Conservation (phyloP, 331 rosid species). For the Acacia concinna region DNA sequence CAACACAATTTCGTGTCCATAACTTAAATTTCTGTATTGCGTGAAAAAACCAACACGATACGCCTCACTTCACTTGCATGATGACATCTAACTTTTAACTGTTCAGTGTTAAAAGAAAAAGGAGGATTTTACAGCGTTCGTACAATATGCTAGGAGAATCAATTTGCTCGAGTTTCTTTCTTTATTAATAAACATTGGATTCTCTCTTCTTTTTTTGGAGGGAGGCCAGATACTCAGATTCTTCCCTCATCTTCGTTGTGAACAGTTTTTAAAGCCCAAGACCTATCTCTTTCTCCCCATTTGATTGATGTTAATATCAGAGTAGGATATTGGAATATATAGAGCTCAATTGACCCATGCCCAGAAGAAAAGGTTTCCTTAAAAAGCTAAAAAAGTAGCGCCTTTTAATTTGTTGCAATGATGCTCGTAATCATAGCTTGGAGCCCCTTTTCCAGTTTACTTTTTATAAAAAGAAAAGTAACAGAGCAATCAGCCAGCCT, state of each 20-base stretch:
- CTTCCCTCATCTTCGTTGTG: slow-evolving; percentile 24
- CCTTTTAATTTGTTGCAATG: slow-evolving; percentile 49
- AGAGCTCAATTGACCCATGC: slow-evolving; percentile 25
- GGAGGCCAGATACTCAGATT: slow-evolving; percentile 29
- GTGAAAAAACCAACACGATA: background rate
- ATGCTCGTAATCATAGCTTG: slow-evolving; percentile 44
- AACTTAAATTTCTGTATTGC: slow-evolving; percentile 31
- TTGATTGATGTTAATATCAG: background rate
- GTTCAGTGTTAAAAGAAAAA: background rate
- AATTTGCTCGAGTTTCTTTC: slow-evolving; percentile 19
- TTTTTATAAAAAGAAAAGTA: background rate
- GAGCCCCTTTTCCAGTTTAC: slow-evolving; percentile 23
- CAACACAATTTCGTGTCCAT: slow-evolving; percentile 29
- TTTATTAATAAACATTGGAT: slow-evolving; percentile 56
- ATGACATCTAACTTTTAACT: background rate
- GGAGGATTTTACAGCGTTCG: background rate
- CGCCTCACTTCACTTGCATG: background rate
- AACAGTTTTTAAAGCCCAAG: background rate
- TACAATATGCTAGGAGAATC: background rate
- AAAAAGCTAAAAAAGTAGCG: slow-evolving; percentile 33
- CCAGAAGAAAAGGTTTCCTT: slow-evolving; percentile 33
- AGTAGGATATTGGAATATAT: slow-evolving; percentile 26
- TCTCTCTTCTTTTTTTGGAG: slow-evolving; percentile 48
- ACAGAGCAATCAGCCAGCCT: background rate
- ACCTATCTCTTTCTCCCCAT: background rate